Conservation (phyloP, 208 protist species). For the Trypanosoma mega region DNA sequence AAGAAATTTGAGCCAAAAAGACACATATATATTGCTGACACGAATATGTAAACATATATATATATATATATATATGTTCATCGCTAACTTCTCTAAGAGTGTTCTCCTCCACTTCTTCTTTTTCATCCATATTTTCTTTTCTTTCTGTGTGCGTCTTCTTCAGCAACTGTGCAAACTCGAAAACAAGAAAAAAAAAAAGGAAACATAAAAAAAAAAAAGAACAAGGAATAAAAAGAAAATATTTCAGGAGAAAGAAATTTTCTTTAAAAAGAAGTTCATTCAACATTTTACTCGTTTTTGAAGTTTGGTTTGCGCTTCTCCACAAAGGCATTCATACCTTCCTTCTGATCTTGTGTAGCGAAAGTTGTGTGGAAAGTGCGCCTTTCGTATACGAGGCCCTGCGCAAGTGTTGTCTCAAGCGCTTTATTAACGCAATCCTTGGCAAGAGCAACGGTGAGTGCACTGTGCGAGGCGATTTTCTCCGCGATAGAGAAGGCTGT, state of each 20-base stretch:
- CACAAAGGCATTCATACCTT: slow-evolving; percentile 92
- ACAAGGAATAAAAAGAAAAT: slow-evolving; percentile 21
- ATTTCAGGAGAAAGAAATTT: slow-evolving; percentile 7
- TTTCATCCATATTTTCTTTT: background rate
- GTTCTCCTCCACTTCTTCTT: background rate
- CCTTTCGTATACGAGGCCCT: slow-evolving; percentile 86
- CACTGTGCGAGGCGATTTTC: slow-evolving; percentile 72
- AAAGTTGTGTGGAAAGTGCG: slow-evolving; percentile 90
- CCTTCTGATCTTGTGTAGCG: slow-evolving; percentile 88
- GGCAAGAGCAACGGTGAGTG: slow-evolving; percentile 82
- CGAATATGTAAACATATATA: too few species aligned
- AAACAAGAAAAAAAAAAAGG: slow-evolving; percentile 17
- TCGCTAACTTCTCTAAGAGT: too few species aligned
- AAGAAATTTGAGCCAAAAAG: too few species aligned
- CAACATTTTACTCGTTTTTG: slow-evolving; percentile 70
- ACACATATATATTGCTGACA: too few species aligned
- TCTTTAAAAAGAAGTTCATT: too few species aligned
- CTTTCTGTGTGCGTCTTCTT: background rate
- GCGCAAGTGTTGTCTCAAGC: slow-evolving; percentile 67
- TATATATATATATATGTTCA: too few species aligned
- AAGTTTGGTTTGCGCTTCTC: slow-evolving; percentile 92
- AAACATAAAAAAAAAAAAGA: slow-evolving; percentile 1
- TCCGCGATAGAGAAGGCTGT: slow-evolving; percentile 59
- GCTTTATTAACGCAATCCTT: slow-evolving; percentile 89
- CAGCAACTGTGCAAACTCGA: background rate